These are phyloP conservation scores for Colletotrichum lupini DNA, from an alignment of 2,329 filamentous ascomycete species.

Conservation along the genomic window DNA sequence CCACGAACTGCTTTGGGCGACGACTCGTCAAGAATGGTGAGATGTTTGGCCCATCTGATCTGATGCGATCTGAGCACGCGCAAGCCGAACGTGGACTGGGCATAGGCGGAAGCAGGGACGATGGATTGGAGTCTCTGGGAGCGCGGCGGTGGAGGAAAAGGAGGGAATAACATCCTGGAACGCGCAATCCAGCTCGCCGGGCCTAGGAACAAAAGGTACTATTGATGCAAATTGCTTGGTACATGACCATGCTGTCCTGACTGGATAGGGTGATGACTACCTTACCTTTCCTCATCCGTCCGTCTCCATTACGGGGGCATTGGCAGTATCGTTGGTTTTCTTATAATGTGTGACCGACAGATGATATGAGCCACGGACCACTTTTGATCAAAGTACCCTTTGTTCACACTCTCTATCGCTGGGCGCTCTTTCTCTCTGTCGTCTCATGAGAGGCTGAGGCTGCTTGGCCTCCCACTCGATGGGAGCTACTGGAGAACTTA, in stretches of 20 bases:
- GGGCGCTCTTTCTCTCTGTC: neutral
- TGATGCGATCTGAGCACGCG: neutral
- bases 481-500: neutral
- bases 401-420: too few relatives aligned
- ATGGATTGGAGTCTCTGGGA: neutral
- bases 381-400: neutral
- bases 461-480: neutral
- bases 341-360: neutral
- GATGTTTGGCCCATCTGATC: neutral
- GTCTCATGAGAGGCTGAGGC: neutral
- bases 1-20: neutral
- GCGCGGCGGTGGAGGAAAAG: neutral
- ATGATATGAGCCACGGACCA: neutral
- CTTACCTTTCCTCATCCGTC: constrained; percentile 2
- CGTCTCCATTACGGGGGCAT: neutral
- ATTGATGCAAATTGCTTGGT: neutral
- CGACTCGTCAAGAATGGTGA: neutral
- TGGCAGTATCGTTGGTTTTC: neutral
- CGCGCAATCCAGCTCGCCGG: constrained; percentile 22
- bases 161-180: constrained; percentile 2
- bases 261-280: neutral
- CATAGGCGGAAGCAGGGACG: neutral
- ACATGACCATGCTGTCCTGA: neutral
- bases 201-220: neutral
- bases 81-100: neutral